Conservation (phyloP, 495 filamentous ascomycete genomes). For the Entonaema liquescens region DNA sequence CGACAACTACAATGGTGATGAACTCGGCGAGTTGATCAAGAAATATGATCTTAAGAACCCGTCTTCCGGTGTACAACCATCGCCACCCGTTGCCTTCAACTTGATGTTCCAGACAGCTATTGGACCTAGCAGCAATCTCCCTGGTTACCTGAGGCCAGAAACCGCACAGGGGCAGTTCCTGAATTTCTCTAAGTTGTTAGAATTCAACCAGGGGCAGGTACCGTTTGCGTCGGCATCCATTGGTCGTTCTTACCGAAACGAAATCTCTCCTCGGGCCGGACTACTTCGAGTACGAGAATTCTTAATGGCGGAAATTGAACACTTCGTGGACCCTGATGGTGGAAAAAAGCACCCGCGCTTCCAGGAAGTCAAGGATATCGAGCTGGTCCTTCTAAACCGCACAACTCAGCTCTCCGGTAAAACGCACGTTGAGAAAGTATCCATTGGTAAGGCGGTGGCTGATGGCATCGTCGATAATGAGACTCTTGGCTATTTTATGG, state of each 20-base stretch:
- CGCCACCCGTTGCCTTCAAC: conserved; percentile 75
- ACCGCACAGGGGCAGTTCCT: conserved; percentile 82
- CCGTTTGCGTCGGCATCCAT: conserved; percentile 82
- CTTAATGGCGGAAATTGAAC: conserved; percentile 85
- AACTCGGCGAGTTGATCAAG: conserved; percentile 74
- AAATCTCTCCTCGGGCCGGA: conserved; percentile 77
- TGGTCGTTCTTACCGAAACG: conserved; percentile 81
- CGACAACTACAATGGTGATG: conserved; percentile 77
- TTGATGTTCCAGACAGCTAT: conserved; percentile 82
- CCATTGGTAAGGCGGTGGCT: conserved; percentile 69
- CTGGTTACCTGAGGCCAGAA: conserved; percentile 75
- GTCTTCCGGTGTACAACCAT: conserved; percentile 63
- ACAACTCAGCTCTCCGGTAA: conserved; percentile 68
- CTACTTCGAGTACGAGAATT: conserved; percentile 83
- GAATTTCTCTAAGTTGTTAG: conserved; percentile 78
- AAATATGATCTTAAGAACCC: conserved; percentile 77
- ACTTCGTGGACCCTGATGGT: conserved; percentile 76
- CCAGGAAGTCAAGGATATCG: conserved; percentile 69
- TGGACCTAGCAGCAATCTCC: conserved; percentile 67
- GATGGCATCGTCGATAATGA: conserved; percentile 71
- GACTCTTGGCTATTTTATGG: conserved; percentile 75
- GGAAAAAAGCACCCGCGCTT: conserved; percentile 79
- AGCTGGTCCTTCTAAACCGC: conserved; percentile 67
- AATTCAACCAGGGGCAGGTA: conserved; percentile 77
- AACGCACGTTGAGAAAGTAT: conserved; percentile 60